These are phyloP conservation scores for Ramalina peruviana DNA, from an alignment of 495 filamentous ascomycete genomes.

Conservation along the genomic window DNA sequence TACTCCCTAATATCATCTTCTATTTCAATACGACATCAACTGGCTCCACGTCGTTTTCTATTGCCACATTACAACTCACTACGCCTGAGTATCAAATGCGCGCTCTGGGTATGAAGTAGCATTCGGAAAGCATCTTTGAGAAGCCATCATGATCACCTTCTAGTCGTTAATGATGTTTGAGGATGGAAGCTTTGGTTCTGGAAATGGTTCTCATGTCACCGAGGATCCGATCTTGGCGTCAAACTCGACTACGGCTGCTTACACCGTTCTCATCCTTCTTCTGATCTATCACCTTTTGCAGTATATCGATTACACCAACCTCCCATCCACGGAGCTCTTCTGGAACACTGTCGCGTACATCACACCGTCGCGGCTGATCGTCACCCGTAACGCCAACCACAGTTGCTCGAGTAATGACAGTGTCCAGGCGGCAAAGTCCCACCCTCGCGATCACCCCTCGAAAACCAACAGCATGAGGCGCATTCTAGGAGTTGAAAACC, in stretches of 20 bases:
- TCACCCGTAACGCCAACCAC: conserved; percentile 37
- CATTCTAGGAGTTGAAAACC: conserved; percentile 49
- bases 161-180: no score
- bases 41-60: no score
- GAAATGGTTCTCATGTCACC: no score
- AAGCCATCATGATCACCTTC: no score
- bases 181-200: no score
- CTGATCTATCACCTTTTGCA: conserved; percentile 30
- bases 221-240: not conserved
- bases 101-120: no score
- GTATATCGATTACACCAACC: conserved; percentile 19
- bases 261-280: conserved; percentile 24
- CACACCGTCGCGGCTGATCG: conserved; percentile 45
- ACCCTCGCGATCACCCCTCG: conserved; percentile 28
- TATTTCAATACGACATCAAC: not conserved
- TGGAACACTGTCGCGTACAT: conserved; percentile 52
- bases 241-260: conserved; percentile 5
- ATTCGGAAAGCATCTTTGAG: no score
- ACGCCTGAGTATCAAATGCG: no score
- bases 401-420: conserved; percentile 8
- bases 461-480: conserved; percentile 59
- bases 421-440: conserved; percentile 13
- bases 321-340: conserved; percentile 26
- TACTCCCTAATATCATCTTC: not conserved
- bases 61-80: no score